Evolutionary conservation across 139 green algal species (phyloP).

Genomic region (Haematococcus lacustris): DNA sequence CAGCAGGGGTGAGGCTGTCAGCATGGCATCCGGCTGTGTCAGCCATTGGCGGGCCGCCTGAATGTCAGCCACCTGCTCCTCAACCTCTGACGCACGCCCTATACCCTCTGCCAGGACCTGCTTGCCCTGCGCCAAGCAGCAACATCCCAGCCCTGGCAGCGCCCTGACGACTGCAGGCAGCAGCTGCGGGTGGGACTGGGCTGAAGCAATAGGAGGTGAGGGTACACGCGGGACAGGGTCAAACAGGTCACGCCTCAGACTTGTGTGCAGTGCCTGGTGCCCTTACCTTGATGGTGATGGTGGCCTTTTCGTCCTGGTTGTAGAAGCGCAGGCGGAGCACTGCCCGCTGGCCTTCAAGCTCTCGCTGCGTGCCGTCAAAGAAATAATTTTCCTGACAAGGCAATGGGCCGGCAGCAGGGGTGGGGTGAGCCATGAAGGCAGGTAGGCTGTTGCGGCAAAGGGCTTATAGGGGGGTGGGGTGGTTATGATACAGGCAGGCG

Average conservation of each 20-base stretch:
- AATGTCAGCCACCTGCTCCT: slow-evolving; percentile 54
- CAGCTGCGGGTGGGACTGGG: not conserved
- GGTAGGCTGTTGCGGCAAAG: too few relatives aligned
- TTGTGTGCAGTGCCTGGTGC: not conserved
- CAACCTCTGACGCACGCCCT: slow-evolving; percentile 67
- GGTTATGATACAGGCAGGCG: too few relatives aligned
- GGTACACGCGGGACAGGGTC: not conserved
- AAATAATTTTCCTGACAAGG: slow-evolving; percentile 96
- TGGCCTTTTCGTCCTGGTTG: slow-evolving; percentile 61
- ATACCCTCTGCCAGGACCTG: slow-evolving; percentile 73
- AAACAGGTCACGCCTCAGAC: not conserved
- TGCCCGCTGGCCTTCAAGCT: slow-evolving; percentile 61
- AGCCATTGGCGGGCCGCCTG: slow-evolving; percentile 44
- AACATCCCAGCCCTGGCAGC: not conserved
- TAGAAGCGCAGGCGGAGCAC: slow-evolving; percentile 86
- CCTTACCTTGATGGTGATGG: slow-evolving; percentile 78
- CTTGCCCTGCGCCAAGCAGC: slow-evolving; percentile 37
- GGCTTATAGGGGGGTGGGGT: too few relatives aligned
- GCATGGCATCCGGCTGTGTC: slow-evolving; percentile 44
- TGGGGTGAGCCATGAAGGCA: too few relatives aligned
- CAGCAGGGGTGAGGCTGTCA: slow-evolving; percentile 41
- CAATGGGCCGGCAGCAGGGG: too few relatives aligned
- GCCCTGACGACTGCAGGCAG: not conserved
- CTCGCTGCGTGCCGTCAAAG: slow-evolving; percentile 73
- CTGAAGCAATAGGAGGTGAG: not conserved